Evolutionary conservation across 345 rosid genomes (phyloP).

Genomic region (Orychophragmus violaceus): DNA sequence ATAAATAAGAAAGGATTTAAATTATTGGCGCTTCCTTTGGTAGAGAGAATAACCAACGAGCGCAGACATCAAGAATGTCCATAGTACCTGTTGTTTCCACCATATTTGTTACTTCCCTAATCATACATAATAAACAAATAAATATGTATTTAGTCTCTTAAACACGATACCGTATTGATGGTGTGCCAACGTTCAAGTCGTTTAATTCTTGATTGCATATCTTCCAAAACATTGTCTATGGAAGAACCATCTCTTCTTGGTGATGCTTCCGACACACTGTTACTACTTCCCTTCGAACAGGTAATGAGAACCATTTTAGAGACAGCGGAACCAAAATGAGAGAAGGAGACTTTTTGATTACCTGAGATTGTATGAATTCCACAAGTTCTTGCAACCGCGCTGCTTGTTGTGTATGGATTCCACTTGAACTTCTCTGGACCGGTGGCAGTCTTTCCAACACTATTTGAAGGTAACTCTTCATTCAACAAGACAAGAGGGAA

Average conservation of each 20-base stretch:
- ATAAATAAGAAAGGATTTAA: not conserved
- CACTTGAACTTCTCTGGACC: conserved; percentile 61
- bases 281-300: conserved; percentile 51
- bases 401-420: conserved; percentile 75
- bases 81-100: conserved; percentile 67
- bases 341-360: conserved; percentile 20
- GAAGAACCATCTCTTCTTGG: conserved; percentile 63
- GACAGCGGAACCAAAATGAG: not conserved
- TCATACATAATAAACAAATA: not conserved
- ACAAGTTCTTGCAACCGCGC: conserved; percentile 87
- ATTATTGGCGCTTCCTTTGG: conserved; percentile 72
- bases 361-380: conserved; percentile 91
- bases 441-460: conserved; percentile 75
- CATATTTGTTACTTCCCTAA: not conserved
- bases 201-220: conserved; percentile 80
- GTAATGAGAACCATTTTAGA: not conserved
- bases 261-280: conserved; percentile 72
- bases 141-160: not conserved
- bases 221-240: conserved; percentile 71
- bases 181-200: conserved; percentile 93
- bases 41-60: conserved; percentile 93
- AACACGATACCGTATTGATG: conserved; percentile 62
- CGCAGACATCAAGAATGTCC: conserved; percentile 98
- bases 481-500: not conserved
- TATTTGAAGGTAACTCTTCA: conserved; percentile 84